These are phyloP conservation scores for Penicillium sp. DNA, from an alignment of 2,329 filamentous ascomycete species.

Conservation along the genomic window DNA sequence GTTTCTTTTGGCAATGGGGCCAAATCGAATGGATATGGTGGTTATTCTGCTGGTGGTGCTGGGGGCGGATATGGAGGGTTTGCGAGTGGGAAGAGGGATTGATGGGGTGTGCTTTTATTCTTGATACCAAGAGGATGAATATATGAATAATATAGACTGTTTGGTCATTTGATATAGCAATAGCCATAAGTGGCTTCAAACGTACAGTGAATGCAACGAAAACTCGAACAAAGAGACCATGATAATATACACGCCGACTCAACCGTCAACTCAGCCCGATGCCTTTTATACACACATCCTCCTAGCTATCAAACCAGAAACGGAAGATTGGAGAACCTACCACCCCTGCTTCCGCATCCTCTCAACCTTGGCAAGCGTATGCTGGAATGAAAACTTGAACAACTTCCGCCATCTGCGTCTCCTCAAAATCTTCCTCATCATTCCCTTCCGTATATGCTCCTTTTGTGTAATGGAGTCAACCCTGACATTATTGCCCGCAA, in stretches of 20 bases:
- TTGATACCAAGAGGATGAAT: not conserved
- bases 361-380: constrained; percentile 48
- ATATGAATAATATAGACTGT: constrained; percentile 9
- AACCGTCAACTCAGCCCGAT: not conserved
- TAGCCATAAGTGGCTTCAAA: not conserved
- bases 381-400: constrained; percentile 50
- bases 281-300: constrained; percentile 7
- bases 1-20: constrained; percentile 60
- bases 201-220: not conserved
- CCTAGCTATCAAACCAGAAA: not conserved
- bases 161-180: constrained; percentile 3
- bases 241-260: constrained; percentile 24
- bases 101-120: constrained; percentile 18
- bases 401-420: constrained; percentile 48
- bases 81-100: constrained; percentile 49
- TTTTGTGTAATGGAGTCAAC: constrained; percentile 39
- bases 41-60: constrained; percentile 50
- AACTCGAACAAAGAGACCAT: not conserved
- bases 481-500: constrained; percentile 40
- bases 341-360: constrained; percentile 53
- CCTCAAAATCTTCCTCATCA: constrained; percentile 46
- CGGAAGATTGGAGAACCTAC: constrained; percentile 31
- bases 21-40: constrained; percentile 61
- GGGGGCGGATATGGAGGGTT: constrained; percentile 41
- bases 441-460: constrained; percentile 49